Conservation (phyloP, 176 grass and related monocot genomes). For the barley (Hordeum vulgare) region DNA sequence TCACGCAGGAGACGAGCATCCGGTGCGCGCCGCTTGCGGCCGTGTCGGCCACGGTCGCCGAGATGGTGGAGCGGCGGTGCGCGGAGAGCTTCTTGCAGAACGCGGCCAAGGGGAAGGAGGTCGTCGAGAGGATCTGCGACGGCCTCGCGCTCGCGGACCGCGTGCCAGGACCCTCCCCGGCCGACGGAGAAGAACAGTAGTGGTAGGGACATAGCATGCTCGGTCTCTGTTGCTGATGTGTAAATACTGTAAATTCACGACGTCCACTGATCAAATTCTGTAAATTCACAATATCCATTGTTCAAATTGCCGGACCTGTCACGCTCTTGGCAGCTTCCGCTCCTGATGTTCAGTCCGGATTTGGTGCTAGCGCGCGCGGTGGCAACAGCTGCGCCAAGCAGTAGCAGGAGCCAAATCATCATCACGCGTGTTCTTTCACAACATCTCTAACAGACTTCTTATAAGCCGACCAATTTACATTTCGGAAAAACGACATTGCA, state of each 20-base stretch:
- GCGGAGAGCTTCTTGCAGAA: conserved; percentile 60
- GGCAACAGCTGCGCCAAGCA: too few relatives aligned
- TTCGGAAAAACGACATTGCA: too few relatives aligned
- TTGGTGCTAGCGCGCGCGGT: too few relatives aligned
- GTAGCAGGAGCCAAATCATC: too few relatives aligned
- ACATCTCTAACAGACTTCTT: too few relatives aligned
- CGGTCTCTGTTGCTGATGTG: not conserved
- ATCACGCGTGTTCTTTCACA: too few relatives aligned
- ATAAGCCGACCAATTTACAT: too few relatives aligned
- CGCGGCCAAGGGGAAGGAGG: conserved; percentile 43
- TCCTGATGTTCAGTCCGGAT: too few relatives aligned
- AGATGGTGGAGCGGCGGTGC: conserved; percentile 56
- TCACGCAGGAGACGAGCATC: conserved; percentile 69
- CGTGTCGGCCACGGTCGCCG: conserved; percentile 37
- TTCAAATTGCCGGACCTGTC: too few relatives aligned
- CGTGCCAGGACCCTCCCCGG: not conserved
- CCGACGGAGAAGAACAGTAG: not conserved
- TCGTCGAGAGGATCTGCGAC: conserved; percentile 58
- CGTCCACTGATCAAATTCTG: not conserved
- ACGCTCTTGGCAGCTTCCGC: too few relatives aligned
- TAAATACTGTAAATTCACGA: not conserved
- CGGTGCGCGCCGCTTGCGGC: conserved; percentile 53
- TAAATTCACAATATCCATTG: not conserved
- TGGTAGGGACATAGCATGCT: not conserved
- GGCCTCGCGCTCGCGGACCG: conserved; percentile 26